A percentile compares a stretch with the other conserved stretches of the same genome.
Conservation (phyloP, 371 early-diverging fungal species). For the Chytridiales sp. region DNA sequence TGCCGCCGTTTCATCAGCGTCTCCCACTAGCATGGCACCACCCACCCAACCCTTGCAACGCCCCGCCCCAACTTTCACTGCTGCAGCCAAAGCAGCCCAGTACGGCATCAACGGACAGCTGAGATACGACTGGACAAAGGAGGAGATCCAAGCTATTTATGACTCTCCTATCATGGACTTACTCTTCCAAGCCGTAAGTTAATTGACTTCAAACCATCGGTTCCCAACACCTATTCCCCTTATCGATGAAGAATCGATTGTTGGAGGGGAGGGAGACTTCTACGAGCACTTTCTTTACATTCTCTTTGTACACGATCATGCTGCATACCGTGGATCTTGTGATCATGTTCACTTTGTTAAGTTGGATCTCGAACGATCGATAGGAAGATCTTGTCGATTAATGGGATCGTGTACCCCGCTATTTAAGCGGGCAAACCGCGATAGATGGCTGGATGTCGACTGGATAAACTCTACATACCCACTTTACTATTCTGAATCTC, state of each 20-base stretch:
- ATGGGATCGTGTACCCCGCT: too few relatives aligned
- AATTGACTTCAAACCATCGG: too few relatives aligned
- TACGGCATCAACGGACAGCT: conserved; percentile 54
- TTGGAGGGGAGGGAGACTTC: too few relatives aligned
- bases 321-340: not conserved
- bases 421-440: too few relatives aligned
- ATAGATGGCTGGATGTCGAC: too few relatives aligned
- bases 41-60: conserved; percentile 54
- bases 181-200: conserved; percentile 73
- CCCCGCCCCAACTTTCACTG: conserved; percentile 42
- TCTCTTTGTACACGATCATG: not conserved
- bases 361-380: too few relatives aligned
- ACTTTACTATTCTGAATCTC: too few relatives aligned
- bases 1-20: not conserved
- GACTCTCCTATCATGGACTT: conserved; percentile 81
- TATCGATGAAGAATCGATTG: too few relatives aligned
- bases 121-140: conserved; percentile 73
- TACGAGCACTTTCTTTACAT: not conserved
- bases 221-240: not conserved
- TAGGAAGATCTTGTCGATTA: too few relatives aligned
- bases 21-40: not conserved
- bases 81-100: conserved; percentile 12
- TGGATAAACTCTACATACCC: too few relatives aligned
- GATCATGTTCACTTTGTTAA: not conserved
- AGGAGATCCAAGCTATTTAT: conserved; percentile 75